A percentile compares a stretch with the other conserved stretches of the same genome.
These are phyloP conservation scores for Biancaea sappan DNA, from an alignment of 306 rosid genomes.

Conservation along the genomic window DNA sequence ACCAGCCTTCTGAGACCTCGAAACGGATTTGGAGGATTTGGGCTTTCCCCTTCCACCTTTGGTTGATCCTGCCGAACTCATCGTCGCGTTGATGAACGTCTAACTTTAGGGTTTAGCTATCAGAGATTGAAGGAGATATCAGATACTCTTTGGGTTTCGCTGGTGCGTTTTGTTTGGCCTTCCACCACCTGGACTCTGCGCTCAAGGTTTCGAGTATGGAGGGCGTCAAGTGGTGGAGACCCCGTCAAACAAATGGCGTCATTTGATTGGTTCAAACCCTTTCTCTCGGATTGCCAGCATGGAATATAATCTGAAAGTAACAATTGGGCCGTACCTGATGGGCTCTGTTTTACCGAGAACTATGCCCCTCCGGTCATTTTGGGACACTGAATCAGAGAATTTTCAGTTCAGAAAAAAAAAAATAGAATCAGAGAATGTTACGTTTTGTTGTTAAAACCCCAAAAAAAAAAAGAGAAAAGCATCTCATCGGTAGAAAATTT, in stretches of 20 bases:
- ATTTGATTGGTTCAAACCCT: not conserved
- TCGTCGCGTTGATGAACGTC: not conserved
- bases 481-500: no score
- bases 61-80: slow-evolving; percentile 29
- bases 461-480: no score
- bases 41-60: slow-evolving; percentile 40
- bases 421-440: no score
- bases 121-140: not conserved
- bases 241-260: not conserved
- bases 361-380: no score
- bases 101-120: slow-evolving; percentile 2
- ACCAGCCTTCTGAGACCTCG: slow-evolving; percentile 42
- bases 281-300: not conserved
- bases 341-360: not conserved
- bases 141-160: not conserved
- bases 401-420: no score
- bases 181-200: not conserved
- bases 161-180: not conserved
- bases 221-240: not conserved
- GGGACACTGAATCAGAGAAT: no score
- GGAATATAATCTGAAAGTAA: not conserved
- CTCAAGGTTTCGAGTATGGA: not conserved
- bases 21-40: slow-evolving; percentile 34
- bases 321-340: not conserved
- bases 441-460: no score